Percentiles rank a stretch among this genome's conserved stretches.
These are phyloP conservation scores for Colletotrichum eremochloae DNA, from an alignment of 2,329 filamentous ascomycete species.

Conservation along the genomic window DNA sequence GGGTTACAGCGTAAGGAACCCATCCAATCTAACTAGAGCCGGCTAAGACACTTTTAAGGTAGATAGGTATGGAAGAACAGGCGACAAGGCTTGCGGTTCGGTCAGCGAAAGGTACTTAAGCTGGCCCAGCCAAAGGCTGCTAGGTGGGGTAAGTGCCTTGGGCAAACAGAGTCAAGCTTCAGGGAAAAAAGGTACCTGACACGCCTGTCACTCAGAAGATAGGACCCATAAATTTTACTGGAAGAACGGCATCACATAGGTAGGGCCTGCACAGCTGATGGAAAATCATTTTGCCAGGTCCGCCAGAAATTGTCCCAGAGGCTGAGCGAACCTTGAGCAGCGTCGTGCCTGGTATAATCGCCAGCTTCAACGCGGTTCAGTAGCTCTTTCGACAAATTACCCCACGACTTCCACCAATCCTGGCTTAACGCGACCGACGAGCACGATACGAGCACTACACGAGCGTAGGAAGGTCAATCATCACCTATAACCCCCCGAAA, in stretches of 20 bases:
- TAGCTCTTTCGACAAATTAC: slow-evolving; percentile 12
- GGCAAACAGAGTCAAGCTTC: neutral
- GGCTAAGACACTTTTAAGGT: slow-evolving; percentile 19
- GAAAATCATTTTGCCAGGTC: slow-evolving; percentile 36
- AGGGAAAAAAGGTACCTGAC: slow-evolving; percentile 6
- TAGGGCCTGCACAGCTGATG: neutral
- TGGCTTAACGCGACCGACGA: slow-evolving; percentile 13
- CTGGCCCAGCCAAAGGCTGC: neutral
- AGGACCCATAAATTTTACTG: neutral
- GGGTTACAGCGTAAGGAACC: slow-evolving; percentile 28
- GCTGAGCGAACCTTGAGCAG: slow-evolving; percentile 9
- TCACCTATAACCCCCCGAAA: neutral
- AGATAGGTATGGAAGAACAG: slow-evolving; percentile 10
- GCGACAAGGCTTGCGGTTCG: neutral
- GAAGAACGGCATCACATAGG: neutral
- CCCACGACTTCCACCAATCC: slow-evolving; percentile 12
- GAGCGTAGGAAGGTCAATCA: neutral
- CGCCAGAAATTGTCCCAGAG: slow-evolving; percentile 23
- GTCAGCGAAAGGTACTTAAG: slow-evolving; percentile 1
- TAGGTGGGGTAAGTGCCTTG: slow-evolving; percentile 8
- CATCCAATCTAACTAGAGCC: slow-evolving; percentile 22
- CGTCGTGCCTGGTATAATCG: slow-evolving; percentile 17
- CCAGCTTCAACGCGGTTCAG: slow-evolving; percentile 21
- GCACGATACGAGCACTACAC: neutral
- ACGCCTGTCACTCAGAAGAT: slow-evolving; percentile 10